Evolutionary conservation across 176 grass and related monocot genomes (phyloP).

Genomic region (Lolium perenne): DNA sequence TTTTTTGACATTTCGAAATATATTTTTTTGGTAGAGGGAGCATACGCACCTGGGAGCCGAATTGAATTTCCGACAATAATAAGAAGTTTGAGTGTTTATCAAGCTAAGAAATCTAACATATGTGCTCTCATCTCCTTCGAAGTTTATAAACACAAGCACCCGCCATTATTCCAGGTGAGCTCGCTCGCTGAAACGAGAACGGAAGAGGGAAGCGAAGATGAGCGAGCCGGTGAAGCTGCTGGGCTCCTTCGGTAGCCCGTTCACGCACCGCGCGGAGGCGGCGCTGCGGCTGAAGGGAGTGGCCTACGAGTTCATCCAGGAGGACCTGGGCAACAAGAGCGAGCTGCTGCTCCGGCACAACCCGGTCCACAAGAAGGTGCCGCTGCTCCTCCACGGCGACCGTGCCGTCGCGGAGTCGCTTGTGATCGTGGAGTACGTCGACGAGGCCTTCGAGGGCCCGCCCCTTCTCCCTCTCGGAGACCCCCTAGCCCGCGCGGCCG

Average conservation of each 20-base stretch:
- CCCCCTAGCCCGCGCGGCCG: conserved; percentile 33
- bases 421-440: conserved; percentile 48
- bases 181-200: background rate
- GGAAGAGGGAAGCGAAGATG: background rate
- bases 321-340: conserved; percentile 52
- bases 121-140: background rate
- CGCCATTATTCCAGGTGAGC: background rate
- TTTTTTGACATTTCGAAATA: too few species aligned
- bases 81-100: background rate
- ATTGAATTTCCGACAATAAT: too few species aligned
- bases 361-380: conserved; percentile 53
- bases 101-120: background rate
- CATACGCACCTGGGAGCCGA: too few species aligned
- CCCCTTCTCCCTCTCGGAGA: conserved; percentile 42
- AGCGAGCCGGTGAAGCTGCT: conserved; percentile 30
- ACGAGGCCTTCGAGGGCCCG: conserved; percentile 27
- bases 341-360: conserved; percentile 47
- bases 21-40: too few species aligned
- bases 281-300: conserved; percentile 38
- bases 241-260: conserved; percentile 45
- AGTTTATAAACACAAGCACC: background rate
- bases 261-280: conserved; percentile 32
- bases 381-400: conserved; percentile 51
- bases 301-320: conserved; percentile 36
- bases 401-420: conserved; percentile 43